Evolutionary conservation across 805 yeast genomes (phyloP).

Genomic region (Yarrowia osloensis): DNA sequence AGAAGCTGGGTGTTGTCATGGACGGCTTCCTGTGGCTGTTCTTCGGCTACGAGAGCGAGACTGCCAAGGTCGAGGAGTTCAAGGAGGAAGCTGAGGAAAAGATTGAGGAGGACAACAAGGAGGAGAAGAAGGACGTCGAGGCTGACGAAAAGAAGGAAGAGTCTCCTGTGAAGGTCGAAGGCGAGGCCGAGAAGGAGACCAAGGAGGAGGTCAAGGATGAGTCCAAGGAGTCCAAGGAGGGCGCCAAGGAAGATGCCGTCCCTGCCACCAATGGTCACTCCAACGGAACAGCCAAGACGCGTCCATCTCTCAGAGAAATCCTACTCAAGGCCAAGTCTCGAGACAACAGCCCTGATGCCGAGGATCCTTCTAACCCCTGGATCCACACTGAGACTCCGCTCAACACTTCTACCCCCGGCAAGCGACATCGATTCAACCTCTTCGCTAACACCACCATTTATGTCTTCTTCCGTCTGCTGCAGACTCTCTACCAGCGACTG

Average conservation of each 20-base stretch:
- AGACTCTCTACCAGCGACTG: slow-evolving; percentile 78
- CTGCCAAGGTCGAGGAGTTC: neutral
- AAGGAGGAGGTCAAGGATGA: neutral
- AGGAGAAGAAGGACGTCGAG: neutral
- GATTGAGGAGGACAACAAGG: neutral
- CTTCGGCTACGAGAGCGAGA: slow-evolving; percentile 47
- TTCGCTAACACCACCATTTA: slow-evolving; percentile 89
- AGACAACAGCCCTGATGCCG: slow-evolving; percentile 24
- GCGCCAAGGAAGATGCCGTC: neutral
- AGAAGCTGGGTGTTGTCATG: slow-evolving; percentile 69
- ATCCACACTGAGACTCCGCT: slow-evolving; percentile 47
- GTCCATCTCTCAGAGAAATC: neutral
- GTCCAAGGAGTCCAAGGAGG: neutral
- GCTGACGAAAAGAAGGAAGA: neutral
- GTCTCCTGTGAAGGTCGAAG: neutral
- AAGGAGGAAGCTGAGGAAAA: neutral
- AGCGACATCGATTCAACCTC: slow-evolving; percentile 60
- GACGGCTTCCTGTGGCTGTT: slow-evolving; percentile 70
- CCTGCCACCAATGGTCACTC: neutral
- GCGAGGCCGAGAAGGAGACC: neutral
- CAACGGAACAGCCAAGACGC: neutral
- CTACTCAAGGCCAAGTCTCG: slow-evolving; percentile 28
- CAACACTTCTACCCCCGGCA: slow-evolving; percentile 33
- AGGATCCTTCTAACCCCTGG: slow-evolving; percentile 42
- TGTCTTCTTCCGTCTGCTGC: slow-evolving; percentile 82